These are phyloP conservation scores for Nadsonia commutata DNA, from an alignment of 1,139 yeast species.

Conservation along the genomic window DNA sequence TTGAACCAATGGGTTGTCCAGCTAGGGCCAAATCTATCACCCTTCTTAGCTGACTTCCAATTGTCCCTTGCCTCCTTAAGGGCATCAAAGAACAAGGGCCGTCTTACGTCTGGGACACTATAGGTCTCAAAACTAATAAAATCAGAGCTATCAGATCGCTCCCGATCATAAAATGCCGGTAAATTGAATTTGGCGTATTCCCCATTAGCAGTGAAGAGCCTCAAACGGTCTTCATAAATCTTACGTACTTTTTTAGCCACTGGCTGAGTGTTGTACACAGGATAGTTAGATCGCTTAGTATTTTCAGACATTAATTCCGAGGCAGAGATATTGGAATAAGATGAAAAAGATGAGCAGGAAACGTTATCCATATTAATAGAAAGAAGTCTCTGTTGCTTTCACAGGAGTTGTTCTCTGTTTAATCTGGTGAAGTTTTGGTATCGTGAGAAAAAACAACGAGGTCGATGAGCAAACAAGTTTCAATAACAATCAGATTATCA, in stretches of 20 bases:
- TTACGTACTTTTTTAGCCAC: slow-evolving; percentile 71
- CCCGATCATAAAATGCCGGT: slow-evolving; percentile 66
- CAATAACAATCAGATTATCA: too few species aligned
- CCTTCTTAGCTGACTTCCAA: slow-evolving; percentile 50
- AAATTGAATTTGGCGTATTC: slow-evolving; percentile 55
- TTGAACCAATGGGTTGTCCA: slow-evolving; percentile 97
- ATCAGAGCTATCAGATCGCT: slow-evolving; percentile 29
- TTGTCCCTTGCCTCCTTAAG: slow-evolving; percentile 32
- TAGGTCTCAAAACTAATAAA: slow-evolving; percentile 39
- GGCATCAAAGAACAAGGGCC: slow-evolving; percentile 69
- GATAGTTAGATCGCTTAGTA: not conserved
- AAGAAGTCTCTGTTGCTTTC: too few species aligned
- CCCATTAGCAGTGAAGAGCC: slow-evolving; percentile 67
- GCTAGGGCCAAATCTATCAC: slow-evolving; percentile 80
- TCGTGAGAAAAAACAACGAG: too few species aligned
- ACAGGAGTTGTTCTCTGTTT: too few species aligned
- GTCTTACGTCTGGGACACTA: slow-evolving; percentile 49
- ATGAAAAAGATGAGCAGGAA: not conserved
- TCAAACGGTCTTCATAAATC: slow-evolving; percentile 61
- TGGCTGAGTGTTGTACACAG: slow-evolving; percentile 40
- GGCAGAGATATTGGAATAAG: not conserved
- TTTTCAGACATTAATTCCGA: not conserved
- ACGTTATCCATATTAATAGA: too few species aligned
- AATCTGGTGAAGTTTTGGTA: too few species aligned
- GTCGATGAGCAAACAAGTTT: too few species aligned